Percentiles rank a stretch among this genome's conserved stretches.
These are phyloP conservation scores for Boletus eberwhitei DNA, from an alignment of 768 basidiomycete genomes.

Conservation along the genomic window DNA sequence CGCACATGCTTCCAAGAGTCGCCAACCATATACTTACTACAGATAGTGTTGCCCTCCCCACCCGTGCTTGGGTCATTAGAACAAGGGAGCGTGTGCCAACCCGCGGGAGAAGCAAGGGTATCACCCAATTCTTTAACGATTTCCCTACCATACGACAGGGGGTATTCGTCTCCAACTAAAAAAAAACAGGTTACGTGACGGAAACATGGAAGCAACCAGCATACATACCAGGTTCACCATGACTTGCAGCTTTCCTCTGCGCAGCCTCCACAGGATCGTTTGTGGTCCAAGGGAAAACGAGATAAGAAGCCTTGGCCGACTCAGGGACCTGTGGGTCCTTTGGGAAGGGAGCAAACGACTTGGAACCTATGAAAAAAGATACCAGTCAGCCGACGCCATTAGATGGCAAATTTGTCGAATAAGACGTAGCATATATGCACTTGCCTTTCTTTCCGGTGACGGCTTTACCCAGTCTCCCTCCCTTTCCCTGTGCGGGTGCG, in stretches of 20 bases:
- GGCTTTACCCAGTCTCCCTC: slow-evolving; percentile 15
- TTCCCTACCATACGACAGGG: slow-evolving; percentile 25
- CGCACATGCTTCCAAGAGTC: too few species aligned
- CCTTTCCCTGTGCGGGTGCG: background rate
- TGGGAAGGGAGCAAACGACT: slow-evolving; percentile 7
- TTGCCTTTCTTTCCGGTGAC: slow-evolving; percentile 12
- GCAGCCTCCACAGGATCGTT: slow-evolving; percentile 75
- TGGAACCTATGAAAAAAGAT: slow-evolving; percentile 1
- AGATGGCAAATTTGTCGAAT: background rate
- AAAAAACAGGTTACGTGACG: background rate
- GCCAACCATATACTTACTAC: slow-evolving; percentile 4
- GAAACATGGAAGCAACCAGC: background rate
- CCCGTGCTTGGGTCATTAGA: slow-evolving; percentile 54
- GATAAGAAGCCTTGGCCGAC: slow-evolving; percentile 48
- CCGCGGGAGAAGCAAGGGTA: slow-evolving; percentile 73
- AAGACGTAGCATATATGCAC: background rate
- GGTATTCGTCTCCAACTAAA: background rate
- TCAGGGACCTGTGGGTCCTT: slow-evolving; percentile 12
- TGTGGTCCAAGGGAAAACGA: slow-evolving; percentile 75
- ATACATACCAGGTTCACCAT: slow-evolving; percentile 17
- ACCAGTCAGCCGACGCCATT: background rate
- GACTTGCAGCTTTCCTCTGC: slow-evolving; percentile 13
- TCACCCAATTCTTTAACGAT: slow-evolving; percentile 70
- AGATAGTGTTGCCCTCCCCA: slow-evolving; percentile 7
- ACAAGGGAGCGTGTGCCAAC: slow-evolving; percentile 87